These are phyloP conservation scores for Globisporangium spinosum DNA, from an alignment of 352 stramenopile genomes.

Conservation along the genomic window DNA sequence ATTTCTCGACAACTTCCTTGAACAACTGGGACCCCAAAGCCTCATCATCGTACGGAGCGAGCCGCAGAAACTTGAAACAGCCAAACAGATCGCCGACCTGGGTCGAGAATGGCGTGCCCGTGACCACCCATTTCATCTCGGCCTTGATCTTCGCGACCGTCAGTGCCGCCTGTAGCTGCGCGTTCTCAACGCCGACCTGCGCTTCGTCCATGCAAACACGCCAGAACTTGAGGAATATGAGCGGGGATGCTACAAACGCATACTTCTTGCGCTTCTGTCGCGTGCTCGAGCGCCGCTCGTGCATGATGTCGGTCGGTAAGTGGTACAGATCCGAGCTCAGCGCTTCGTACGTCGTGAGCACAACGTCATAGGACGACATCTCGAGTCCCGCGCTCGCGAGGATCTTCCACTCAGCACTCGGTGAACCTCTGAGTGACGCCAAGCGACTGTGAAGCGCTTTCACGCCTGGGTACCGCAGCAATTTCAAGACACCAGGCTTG, in stretches of 20 bases:
- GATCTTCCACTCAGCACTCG: conserved; percentile 51
- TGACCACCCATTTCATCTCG: conserved; percentile 84
- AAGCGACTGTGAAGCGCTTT: conserved; percentile 37
- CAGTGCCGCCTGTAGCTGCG: conserved; percentile 62
- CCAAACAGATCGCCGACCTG: conserved; percentile 85
- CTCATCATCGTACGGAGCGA: conserved; percentile 44
- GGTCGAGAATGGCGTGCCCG: conserved; percentile 85
- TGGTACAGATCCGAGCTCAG: conserved; percentile 84
- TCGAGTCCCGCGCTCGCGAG: conserved; percentile 36
- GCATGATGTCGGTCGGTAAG: conserved; percentile 33
- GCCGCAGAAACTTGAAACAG: conserved; percentile 67
- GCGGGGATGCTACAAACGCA: conserved; percentile 81
- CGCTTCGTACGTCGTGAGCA: conserved; percentile 90
- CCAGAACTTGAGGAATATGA: conserved; percentile 86
- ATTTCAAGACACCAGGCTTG: conserved; percentile 34
- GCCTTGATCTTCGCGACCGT: conserved; percentile 75
- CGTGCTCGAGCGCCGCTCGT: conserved; percentile 51
- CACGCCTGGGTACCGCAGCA: conserved; percentile 60
- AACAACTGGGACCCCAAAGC: conserved; percentile 30
- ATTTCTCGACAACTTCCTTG: conserved; percentile 29
- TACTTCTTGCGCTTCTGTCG: conserved; percentile 74
- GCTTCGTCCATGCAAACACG: conserved; percentile 92
- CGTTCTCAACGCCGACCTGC: conserved; percentile 86
- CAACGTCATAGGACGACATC: conserved; percentile 84
- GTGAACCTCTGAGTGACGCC: conserved; percentile 16